These are phyloP conservation scores for Letharia lupina DNA, from an alignment of 495 filamentous ascomycete species.

Conservation along the genomic window DNA sequence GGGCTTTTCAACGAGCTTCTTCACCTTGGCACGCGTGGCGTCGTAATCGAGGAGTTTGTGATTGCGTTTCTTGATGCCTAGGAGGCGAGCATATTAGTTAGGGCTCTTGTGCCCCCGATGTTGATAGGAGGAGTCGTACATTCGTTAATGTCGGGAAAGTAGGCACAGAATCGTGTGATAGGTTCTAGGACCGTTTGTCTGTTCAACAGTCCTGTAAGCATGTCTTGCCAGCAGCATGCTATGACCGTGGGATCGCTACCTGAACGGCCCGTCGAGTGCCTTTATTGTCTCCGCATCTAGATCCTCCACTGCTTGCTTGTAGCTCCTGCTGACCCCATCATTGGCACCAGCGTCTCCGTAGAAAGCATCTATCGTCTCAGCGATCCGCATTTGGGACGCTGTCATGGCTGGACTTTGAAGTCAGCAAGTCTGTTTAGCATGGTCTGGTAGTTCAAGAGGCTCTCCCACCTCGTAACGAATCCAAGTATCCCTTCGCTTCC, in stretches of 20 bases:
- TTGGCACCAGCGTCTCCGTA: conserved; percentile 92
- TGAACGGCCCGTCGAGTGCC: conserved; percentile 92
- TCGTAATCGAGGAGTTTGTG: conserved; percentile 98
- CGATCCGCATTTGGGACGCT: conserved; percentile 97
- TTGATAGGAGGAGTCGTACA: conserved; percentile 46
- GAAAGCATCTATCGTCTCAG: conserved; percentile 98
- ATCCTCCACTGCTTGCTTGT: conserved; percentile 97
- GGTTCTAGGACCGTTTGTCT: conserved; percentile 91
- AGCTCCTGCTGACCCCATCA: conserved; percentile 89
- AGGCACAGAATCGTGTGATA: conserved; percentile 90
- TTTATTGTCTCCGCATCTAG: conserved; percentile 97
- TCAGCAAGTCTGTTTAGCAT: conserved; percentile 9
- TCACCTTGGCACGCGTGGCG: conserved; percentile 86
- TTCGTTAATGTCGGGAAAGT: conserved; percentile 98
- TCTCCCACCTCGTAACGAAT: conserved; percentile 74
- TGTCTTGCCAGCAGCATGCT: neutral
- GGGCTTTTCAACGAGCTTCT: conserved; percentile 93
- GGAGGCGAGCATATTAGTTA: conserved; percentile 1
- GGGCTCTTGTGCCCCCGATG: neutral
- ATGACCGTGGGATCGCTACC: conserved; percentile 38
- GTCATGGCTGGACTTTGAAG: conserved; percentile 68
- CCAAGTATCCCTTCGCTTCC: conserved; percentile 94
- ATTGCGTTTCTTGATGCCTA: conserved; percentile 93
- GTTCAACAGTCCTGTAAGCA: conserved; percentile 5
- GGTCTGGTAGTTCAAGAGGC: neutral